Percentiles rank a stretch among this genome's conserved stretches.
phyloP scores from a whole-genome alignment of 805 yeast species.

The Candida ficus region DNA sequence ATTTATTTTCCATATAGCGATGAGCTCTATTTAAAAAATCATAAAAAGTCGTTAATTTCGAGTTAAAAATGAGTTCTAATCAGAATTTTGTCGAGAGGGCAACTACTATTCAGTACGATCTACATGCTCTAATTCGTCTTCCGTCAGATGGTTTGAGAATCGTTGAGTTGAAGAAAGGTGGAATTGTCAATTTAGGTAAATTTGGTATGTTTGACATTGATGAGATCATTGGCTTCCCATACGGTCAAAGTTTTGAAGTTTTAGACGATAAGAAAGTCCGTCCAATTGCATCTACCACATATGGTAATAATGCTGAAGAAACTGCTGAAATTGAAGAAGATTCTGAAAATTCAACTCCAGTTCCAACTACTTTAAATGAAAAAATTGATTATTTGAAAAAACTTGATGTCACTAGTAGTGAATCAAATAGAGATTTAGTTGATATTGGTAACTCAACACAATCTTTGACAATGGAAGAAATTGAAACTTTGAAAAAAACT shows the following conservation, averaged over 20 bases:
- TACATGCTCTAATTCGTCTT: slow-evolving; percentile 54
- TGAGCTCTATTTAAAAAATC: not conserved
- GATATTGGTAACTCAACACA: slow-evolving; percentile 71
- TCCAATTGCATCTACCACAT: slow-evolving; percentile 41
- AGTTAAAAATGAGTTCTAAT: not conserved
- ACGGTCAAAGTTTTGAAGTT: slow-evolving; percentile 88
- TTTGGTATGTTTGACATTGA: slow-evolving; percentile 82
- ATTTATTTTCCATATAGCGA: slow-evolving; percentile 8
- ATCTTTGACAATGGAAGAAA: slow-evolving; percentile 69
- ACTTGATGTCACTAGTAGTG: slow-evolving; percentile 39
- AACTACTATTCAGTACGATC: slow-evolving; percentile 2
- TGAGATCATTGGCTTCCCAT: slow-evolving; percentile 72
- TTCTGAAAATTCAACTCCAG: slow-evolving; percentile 17
- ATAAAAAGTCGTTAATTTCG: not conserved
- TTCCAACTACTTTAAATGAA: slow-evolving; percentile 22
- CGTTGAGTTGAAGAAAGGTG: slow-evolving; percentile 57
- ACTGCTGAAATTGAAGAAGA: slow-evolving; percentile 25
- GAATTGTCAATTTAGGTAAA: slow-evolving; percentile 74
- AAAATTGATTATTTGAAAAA: slow-evolving; percentile 27
- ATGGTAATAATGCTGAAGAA: slow-evolving; percentile 25
- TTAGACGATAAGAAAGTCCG: slow-evolving; percentile 46
- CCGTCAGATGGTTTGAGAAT: slow-evolving; percentile 81
- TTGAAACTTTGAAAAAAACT: slow-evolving; percentile 72
- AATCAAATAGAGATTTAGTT: slow-evolving; percentile 59
- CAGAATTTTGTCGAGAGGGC: not conserved